Base-by-base conservation (phyloP, 2,329 filamentous ascomycete genomes). In the Fusarium brachygibbosum region DNA sequence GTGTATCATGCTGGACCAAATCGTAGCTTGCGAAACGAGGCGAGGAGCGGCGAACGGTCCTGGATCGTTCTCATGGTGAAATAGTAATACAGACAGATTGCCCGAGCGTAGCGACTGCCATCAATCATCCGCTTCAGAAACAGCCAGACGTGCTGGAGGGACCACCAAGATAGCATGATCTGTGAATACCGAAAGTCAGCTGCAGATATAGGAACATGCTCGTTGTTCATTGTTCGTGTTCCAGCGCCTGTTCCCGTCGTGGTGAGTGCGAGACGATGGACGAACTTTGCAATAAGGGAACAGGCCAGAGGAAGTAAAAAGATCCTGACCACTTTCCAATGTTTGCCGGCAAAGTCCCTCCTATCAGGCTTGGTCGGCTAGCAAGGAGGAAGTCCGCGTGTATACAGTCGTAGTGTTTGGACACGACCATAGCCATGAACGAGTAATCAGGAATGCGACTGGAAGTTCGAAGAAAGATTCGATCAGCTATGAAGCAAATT, bases 271-370 rank as follows among this genome's bases (percentile, higher is more conserved):
- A 29, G 11, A 29, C 25, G 13, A 11, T 25, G 17, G 12, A 44
- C 25, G 11, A 44, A 29, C 41, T 6, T 29, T n/a, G 11, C 12
- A 13, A 17, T 17, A n/a, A 12, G 29, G 16, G 1, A 3, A 16
- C 17, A 3, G 4, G 2, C 11, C 25, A 29, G 25, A 44, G 11
- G 17, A 13, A 4, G 28, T 16, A 11, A 11, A 44, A 44, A n/a
- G 23, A 12, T 29, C 1, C 12, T n/a, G 17, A 3, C 13, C 4
- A 8, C 6, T n/a, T 28, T 28, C 16, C 1, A 8, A 29, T 29
- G 41, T 14, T 17, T 13, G 6, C 7, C 6, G 4, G 1, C 3
- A 4, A n/a, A 5, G 6, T 44, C 3, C n/a, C n/a, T n/a, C n/a
- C 11, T 29, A 11, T 8, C 25, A 25, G 25, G 10, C 17, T 16